These are phyloP conservation scores for Globisporangium sylvaticum DNA, from an alignment of 352 stramenopile genomes.

Conservation along the genomic window DNA sequence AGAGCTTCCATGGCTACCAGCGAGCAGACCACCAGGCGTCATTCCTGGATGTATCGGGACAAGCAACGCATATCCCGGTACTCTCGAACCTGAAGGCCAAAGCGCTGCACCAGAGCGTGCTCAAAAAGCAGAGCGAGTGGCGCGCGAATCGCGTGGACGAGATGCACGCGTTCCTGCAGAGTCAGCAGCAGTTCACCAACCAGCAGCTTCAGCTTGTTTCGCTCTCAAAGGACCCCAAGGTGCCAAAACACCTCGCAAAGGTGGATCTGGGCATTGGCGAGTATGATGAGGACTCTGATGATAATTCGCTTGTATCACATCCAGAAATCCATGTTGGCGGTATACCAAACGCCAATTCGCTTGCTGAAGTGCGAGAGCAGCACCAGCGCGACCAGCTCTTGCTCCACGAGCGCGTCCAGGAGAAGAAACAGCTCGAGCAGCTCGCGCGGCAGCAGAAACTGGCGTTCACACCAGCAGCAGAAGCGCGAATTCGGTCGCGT, in stretches of 20 bases:
- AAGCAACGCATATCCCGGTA: conserved; percentile 22
- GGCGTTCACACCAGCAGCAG: conserved; percentile 21
- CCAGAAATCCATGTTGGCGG: not conserved
- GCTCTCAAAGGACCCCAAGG: not conserved
- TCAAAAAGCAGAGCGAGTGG: conserved; percentile 19
- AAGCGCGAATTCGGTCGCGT: conserved; percentile 15
- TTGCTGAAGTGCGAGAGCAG: not conserved
- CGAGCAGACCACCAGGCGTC: conserved; percentile 2
- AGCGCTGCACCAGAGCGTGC: conserved; percentile 14
- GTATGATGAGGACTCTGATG: not conserved
- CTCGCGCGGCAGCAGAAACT: conserved; percentile 15
- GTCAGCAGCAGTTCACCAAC: conserved; percentile 28
- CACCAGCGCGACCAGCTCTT: conserved; percentile 8
- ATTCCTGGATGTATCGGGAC: conserved; percentile 27
- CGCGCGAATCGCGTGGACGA: conserved; percentile 20
- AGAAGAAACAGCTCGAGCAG: conserved; percentile 13
- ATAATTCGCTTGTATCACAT: not conserved
- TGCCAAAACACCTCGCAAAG: not conserved
- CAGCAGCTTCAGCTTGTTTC: conserved; percentile 9
- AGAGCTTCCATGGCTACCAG: conserved; percentile 25
- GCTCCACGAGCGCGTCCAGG: conserved; percentile 14
- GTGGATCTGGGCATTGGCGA: conserved; percentile 7
- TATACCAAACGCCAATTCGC: not conserved
- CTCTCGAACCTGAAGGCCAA: conserved; percentile 16
- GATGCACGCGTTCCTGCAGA: conserved; percentile 21